phyloP scores from a whole-genome alignment of 75 land plant species.

The Cunninghamia lanceolata region DNA sequence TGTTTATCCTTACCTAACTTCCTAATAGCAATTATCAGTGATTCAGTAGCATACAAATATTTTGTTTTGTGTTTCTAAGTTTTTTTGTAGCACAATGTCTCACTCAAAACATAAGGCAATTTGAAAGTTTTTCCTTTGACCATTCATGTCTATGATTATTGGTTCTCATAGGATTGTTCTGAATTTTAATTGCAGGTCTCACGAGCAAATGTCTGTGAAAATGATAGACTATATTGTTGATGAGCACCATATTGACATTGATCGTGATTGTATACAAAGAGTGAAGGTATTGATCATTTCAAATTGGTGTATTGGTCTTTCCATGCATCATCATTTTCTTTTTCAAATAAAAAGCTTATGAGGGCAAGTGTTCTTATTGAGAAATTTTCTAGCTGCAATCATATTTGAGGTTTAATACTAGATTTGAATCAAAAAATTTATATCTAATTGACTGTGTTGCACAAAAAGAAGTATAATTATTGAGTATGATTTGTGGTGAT shows the following conservation, averaged over 20 bases:
- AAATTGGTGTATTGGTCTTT: not conserved
- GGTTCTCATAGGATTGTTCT: not conserved
- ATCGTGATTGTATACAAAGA: conserved; percentile 36
- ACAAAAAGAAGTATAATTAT: no score
- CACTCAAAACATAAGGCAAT: no score
- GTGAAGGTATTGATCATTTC: conserved; percentile 52
- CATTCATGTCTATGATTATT: no score
- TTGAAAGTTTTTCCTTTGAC: no score
- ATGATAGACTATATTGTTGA: conserved; percentile 86
- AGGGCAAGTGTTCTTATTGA: not conserved
- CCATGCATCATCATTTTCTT: not conserved
- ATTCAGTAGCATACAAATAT: no score
- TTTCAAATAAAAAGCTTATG: not conserved
- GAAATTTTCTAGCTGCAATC: not conserved
- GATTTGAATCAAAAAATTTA: not conserved
- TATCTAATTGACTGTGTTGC: no score
- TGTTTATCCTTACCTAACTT: no score
- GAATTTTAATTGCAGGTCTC: conserved; percentile 54
- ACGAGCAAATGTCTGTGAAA: conserved; percentile 81
- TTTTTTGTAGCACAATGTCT: no score
- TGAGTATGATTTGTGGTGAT: no score
- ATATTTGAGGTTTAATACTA: not conserved
- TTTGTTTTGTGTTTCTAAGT: no score
- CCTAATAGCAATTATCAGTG: no score
- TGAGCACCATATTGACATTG: conserved; percentile 81